Base-by-base conservation (phyloP, 768 basidiomycete species). In the Boletus rubescentipes region DNA sequence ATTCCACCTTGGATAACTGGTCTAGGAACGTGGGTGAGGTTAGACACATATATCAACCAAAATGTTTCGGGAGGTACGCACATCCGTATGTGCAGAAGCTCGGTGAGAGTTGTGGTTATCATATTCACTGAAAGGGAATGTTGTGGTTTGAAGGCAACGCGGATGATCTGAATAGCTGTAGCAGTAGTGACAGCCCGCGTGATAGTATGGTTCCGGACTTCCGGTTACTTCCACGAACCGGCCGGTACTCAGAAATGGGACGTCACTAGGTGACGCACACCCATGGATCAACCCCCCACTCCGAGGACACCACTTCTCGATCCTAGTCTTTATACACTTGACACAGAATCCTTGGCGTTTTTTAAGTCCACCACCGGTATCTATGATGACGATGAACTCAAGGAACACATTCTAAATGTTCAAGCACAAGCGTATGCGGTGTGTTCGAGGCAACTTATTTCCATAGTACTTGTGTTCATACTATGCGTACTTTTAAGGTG, bases 1-100 rank as follows among this genome's bases (percentile, higher is more conserved):
- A 93, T 93, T 43, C 90, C 91, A 21, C 91, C 91, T 67, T 93
- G 92, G 2, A 94, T 80, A 42, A 93, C 75, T 15, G 91, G 92
- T 31, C 88, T 90, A 46, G 49, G 29, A 14, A 44, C 14, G 41
- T 36, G 32, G 18, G 18, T 23, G 21, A 11, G 14, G n/a, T 14
- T 54, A 11, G 31, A 45, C 4, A 18, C 11, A 37, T 48, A 23
- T 20, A 18, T 55, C 18, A 43, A 20, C 37, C 32, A 21, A 21
- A 8, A 41, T 18, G 2, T n/a, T 4, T 23, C 4, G 37, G 5
- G 31, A 39, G 18, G 44, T 30, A 77, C 84, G 35, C 61, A 88
- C 88, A 89, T 77, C 41, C 80, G 77, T 57, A 90, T 89, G 31
- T 75, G 77, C 34, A 89, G 76, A 40, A 89, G 62, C 64, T 85